Conservation (phyloP, 805 yeast species). For the Lipomyces orientalis region DNA sequence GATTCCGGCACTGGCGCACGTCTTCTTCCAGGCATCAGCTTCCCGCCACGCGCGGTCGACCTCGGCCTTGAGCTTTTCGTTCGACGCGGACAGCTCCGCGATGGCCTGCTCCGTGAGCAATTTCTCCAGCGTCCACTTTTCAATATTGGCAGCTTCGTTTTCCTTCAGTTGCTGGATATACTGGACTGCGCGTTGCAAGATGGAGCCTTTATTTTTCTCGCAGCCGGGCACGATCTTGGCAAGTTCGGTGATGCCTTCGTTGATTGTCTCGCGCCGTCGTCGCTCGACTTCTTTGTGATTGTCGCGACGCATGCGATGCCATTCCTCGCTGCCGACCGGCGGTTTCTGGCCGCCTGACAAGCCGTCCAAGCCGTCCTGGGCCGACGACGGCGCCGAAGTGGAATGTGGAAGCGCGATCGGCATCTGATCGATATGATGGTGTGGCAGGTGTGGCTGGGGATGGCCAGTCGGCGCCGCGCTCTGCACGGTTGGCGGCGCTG, state of each 20-base stretch:
- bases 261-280: conserved; percentile 87
- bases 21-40: conserved; percentile 79
- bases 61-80: conserved; percentile 86
- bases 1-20: conserved; percentile 43
- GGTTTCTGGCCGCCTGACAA: conserved; percentile 52
- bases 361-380: conserved; percentile 6
- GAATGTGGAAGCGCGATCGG: neutral
- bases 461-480: conserved; percentile 18
- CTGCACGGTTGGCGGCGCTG: conserved; percentile 9
- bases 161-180: conserved; percentile 88
- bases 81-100: conserved; percentile 79
- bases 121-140: conserved; percentile 95
- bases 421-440: conserved; percentile 12
- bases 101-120: conserved; percentile 89
- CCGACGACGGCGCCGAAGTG: conserved; percentile 2
- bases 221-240: conserved; percentile 78
- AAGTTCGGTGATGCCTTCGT: conserved; percentile 81
- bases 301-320: conserved; percentile 82
- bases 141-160: conserved; percentile 85
- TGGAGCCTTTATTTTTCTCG: conserved; percentile 89
- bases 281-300: conserved; percentile 96
- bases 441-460: conserved; percentile 30
- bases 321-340: conserved; percentile 76
- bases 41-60: conserved; percentile 92
- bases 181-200: conserved; percentile 85